Conservation (phyloP, 352 stramenopile species). For the Stephanocyclus meneghinianus region DNA sequence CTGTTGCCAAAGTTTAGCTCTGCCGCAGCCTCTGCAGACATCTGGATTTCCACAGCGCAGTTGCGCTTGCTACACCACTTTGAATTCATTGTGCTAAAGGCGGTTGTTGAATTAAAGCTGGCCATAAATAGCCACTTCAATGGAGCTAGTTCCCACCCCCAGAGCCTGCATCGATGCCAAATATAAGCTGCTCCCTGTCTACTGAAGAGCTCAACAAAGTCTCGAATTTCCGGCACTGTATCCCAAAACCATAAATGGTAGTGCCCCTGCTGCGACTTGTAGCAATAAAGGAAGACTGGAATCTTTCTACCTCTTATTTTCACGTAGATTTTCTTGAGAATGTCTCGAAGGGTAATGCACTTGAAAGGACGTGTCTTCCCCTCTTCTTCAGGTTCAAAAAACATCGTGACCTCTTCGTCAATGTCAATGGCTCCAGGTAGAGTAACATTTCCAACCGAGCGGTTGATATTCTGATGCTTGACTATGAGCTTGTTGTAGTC, state of each 20-base stretch:
- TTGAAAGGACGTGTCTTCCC: no score
- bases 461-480: background rate
- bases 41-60: background rate
- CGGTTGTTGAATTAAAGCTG: background rate
- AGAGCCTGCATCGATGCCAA: background rate
- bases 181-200: background rate
- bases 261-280: background rate
- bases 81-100: background rate
- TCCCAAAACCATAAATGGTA: constrained; percentile 1
- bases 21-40: background rate
- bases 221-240: background rate
- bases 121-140: background rate
- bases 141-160: background rate
- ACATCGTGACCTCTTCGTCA: no score
- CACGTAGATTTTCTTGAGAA: background rate
- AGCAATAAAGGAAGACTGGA: background rate
- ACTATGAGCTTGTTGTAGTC: background rate
- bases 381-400: background rate
- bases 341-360: background rate
- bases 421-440: background rate
- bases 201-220: background rate
- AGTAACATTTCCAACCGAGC: background rate
- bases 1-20: background rate
- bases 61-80: background rate
- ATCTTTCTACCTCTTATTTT: background rate